Percentiles rank a stretch among this genome's conserved stretches.
Conservation (phyloP, 768 basidiomycete genomes). For the Podaxis rugospora region DNA sequence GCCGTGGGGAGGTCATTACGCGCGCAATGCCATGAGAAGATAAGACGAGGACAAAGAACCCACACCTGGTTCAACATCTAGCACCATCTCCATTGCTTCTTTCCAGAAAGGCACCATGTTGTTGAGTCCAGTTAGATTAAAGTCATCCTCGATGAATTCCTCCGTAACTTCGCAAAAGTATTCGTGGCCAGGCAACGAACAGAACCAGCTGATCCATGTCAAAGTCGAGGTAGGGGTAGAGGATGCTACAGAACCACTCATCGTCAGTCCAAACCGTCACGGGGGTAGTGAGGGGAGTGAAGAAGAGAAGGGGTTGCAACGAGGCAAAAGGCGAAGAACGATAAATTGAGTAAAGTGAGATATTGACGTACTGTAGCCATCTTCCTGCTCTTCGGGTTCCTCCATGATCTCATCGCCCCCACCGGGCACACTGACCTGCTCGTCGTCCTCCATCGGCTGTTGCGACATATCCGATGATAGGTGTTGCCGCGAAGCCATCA, state of each 20-base stretch:
- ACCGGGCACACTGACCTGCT: constrained; percentile 50
- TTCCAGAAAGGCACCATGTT: constrained; percentile 99
- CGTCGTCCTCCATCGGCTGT: constrained; percentile 58
- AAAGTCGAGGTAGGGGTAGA: constrained; percentile 88
- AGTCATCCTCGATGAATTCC: constrained; percentile 99
- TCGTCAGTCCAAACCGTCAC: constrained; percentile 14
- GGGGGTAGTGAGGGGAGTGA: constrained; percentile 12
- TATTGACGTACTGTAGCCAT: constrained; percentile 70
- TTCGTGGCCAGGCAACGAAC: constrained; percentile 91
- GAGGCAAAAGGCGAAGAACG: constrained; percentile 9
- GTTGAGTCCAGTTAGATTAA: constrained; percentile 96
- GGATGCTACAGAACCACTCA: constrained; percentile 53
- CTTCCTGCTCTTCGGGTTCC: constrained; percentile 69
- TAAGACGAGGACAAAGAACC: constrained; percentile 19
- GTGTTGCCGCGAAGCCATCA: constrained; percentile 37
- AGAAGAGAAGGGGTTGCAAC: constrained; percentile 11
- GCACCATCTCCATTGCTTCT: constrained; percentile 99
- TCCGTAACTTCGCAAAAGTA: constrained; percentile 98
- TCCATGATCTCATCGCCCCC: constrained; percentile 81
- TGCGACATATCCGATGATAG: constrained; percentile 40
- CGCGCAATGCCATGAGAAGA: background rate
- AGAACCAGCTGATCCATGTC: constrained; percentile 97
- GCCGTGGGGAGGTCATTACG: constrained; percentile 21
- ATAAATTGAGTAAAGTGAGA: constrained; percentile 15
- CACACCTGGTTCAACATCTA: constrained; percentile 98